These are phyloP conservation scores for Cercospora citrullina DNA, from an alignment of 2,329 filamentous ascomycete genomes.

Conservation along the genomic window DNA sequence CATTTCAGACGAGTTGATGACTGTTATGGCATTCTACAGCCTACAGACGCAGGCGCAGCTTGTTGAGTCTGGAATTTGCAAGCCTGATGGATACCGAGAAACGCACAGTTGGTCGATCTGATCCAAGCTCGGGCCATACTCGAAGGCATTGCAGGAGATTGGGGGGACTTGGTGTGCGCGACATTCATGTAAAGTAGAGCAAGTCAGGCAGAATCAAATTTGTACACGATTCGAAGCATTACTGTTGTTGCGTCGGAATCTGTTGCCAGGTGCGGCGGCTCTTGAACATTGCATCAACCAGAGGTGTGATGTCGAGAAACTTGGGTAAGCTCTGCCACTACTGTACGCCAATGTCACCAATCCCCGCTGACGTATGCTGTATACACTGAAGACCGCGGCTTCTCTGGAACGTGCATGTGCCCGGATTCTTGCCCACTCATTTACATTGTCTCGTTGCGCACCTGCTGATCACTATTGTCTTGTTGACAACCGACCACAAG, in stretches of 20 bases:
- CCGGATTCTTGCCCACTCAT: neutral
- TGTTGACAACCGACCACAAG: too few species aligned
- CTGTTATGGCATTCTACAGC: neutral
- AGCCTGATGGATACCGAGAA: neutral
- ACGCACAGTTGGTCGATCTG: neutral
- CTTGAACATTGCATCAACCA: neutral
- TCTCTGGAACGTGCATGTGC: neutral
- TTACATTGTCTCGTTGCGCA: neutral
- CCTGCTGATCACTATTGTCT: neutral
- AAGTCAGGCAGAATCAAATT: neutral
- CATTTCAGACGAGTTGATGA: neutral
- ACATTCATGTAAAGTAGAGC: neutral
- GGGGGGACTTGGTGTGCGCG: neutral
- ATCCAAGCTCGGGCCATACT: neutral
- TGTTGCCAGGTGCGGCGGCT: neutral
- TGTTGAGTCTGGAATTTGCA: neutral
- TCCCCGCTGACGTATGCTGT: constrained; percentile 15
- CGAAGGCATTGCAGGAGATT: neutral
- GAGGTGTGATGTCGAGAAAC: constrained; percentile 3
- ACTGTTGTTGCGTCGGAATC: neutral
- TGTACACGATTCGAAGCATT: neutral
- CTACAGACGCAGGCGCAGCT: neutral
- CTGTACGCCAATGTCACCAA: constrained; percentile 11
- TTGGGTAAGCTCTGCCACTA: constrained; percentile 11
- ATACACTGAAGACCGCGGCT: neutral